Conservation (phyloP, 1,284 basidiomycete genomes). For the Erythrobasidium hasegawianum region DNA sequence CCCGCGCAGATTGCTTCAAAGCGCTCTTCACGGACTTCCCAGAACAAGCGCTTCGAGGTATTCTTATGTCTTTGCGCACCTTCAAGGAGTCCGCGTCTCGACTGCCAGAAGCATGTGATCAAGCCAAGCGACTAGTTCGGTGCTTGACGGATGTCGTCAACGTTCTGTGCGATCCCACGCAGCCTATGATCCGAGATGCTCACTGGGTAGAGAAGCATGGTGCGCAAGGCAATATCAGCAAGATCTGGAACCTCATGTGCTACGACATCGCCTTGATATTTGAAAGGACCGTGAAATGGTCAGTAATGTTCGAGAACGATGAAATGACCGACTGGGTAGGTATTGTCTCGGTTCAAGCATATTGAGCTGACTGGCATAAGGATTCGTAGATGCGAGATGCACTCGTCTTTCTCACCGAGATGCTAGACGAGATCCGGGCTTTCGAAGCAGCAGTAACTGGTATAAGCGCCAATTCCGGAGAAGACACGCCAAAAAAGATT, state of each 20-base stretch:
- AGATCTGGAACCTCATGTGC: constrained; percentile 78
- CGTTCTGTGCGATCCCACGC: constrained; percentile 67
- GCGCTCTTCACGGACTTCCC: constrained; percentile 66
- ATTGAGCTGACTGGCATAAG: too few species aligned
- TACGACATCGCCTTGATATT: constrained; percentile 76
- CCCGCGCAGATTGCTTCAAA: constrained; percentile 77
- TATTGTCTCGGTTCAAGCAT: background rate
- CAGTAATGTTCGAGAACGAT: constrained; percentile 68
- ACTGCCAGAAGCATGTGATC: constrained; percentile 75
- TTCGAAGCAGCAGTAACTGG: constrained; percentile 66
- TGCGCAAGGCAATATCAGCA: constrained; percentile 57
- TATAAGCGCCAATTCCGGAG: constrained; percentile 47
- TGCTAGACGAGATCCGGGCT: constrained; percentile 71
- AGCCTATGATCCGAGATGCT: constrained; percentile 62
- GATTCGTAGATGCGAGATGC: constrained; percentile 90
- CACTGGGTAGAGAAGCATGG: constrained; percentile 53
- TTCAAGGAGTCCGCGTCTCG: constrained; percentile 63
- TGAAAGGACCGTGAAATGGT: constrained; percentile 74
- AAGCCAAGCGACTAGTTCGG: constrained; percentile 80
- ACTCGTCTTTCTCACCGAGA: constrained; percentile 78
- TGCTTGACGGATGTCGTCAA: constrained; percentile 89
- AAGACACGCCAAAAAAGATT: constrained; percentile 46
- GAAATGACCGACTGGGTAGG: constrained; percentile 76
- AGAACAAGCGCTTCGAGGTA: constrained; percentile 62
- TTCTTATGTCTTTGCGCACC: constrained; percentile 61